Percentiles rank a stretch among this genome's conserved stretches.
These are phyloP conservation scores for Pascua sp. DNA, from an alignment of 1,284 basidiomycete genomes.

Conservation along the genomic window DNA sequence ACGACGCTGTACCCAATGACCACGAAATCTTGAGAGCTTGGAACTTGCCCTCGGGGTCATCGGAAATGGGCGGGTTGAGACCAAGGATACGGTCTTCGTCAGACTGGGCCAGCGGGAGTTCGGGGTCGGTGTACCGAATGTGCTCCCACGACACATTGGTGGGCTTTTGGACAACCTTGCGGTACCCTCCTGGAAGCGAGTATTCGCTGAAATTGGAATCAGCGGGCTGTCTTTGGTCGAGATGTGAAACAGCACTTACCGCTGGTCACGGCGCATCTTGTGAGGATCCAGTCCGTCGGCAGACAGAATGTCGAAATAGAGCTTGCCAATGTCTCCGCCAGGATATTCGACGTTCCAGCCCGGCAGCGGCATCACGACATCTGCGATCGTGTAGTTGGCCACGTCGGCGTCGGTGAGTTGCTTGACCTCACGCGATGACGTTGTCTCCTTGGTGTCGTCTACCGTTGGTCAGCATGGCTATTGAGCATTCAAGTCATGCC, in stretches of 20 bases:
- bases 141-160: constrained; percentile 73
- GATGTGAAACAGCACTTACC: constrained; percentile 56
- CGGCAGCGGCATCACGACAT: constrained; percentile 92
- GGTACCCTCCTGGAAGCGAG: constrained; percentile 86
- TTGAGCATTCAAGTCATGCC: neutral
- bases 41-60: constrained; percentile 64
- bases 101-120: constrained; percentile 82
- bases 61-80: constrained; percentile 63
- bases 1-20: constrained; percentile 77
- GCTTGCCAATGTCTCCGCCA: constrained; percentile 71
- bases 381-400: constrained; percentile 76
- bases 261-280: constrained; percentile 81
- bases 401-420: constrained; percentile 71
- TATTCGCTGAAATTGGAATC: constrained; percentile 64
- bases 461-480: neutral
- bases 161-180: constrained; percentile 83
- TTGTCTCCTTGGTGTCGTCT: constrained; percentile 32
- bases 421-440: constrained; percentile 59
- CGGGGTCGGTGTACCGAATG: constrained; percentile 86
- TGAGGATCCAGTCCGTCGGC: constrained; percentile 83
- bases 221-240: neutral
- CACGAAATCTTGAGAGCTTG: constrained; percentile 77
- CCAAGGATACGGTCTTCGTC: constrained; percentile 89
- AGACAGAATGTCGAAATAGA: constrained; percentile 73
- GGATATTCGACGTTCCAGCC: constrained; percentile 90